These are phyloP conservation scores for Clarireedia sp. DNA, from an alignment of 2,329 filamentous ascomycete species.

Conservation along the genomic window DNA sequence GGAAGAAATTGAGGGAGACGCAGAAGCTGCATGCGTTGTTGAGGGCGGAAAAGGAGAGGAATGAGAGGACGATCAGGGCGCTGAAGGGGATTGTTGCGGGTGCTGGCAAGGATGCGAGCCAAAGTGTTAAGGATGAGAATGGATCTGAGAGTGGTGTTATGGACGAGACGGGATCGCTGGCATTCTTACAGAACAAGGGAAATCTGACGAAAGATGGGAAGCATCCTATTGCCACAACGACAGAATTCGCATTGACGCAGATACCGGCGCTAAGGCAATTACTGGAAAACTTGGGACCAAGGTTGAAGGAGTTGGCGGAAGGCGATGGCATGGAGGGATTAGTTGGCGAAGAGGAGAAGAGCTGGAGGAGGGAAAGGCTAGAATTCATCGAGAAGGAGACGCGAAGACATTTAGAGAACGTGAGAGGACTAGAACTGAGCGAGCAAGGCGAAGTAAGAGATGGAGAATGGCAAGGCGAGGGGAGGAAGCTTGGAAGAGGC, in stretches of 20 bases:
- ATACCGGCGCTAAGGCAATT: constrained; percentile 69
- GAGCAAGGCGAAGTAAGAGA: constrained; percentile 53
- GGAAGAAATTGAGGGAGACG: constrained; percentile 70
- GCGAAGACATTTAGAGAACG: constrained; percentile 64
- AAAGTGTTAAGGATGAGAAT: constrained; percentile 16
- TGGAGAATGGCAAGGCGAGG: constrained; percentile 54
- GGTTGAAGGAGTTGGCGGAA: constrained; percentile 42
- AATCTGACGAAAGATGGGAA: constrained; percentile 44
- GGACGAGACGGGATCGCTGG: constrained; percentile 31
- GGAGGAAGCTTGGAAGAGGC: constrained; percentile 39
- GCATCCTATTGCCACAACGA: constrained; percentile 59
- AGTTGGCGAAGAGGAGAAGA: constrained; percentile 36
- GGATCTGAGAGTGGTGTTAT: background rate
- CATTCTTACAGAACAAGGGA: constrained; percentile 49
- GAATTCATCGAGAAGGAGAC: constrained; percentile 80
- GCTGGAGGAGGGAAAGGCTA: constrained; percentile 62
- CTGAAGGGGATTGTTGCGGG: constrained; percentile 50
- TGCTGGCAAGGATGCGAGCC: background rate
- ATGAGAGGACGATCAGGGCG: constrained; percentile 60
- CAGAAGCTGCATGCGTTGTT: constrained; percentile 65
- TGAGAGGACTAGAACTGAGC: constrained; percentile 59
- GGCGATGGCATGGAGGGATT: constrained; percentile 32
- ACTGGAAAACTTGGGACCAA: constrained; percentile 58
- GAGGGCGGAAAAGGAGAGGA: constrained; percentile 60
- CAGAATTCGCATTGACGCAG: constrained; percentile 74